Conservation (phyloP, 371 early-diverging fungal species). For the Mortierella sp. region DNA sequence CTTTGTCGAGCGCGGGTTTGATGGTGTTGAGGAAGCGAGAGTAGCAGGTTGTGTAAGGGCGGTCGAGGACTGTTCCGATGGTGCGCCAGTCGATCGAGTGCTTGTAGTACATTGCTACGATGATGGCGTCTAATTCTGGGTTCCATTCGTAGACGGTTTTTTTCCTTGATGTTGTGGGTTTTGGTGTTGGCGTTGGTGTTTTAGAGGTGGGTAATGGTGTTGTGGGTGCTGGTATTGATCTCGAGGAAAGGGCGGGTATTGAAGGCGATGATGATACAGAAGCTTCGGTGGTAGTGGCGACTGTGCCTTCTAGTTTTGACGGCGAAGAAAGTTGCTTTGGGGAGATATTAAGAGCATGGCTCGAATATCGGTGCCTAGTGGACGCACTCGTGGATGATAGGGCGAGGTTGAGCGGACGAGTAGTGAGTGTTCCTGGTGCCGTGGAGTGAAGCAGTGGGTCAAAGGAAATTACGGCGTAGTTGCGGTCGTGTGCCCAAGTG, state of each 20-base stretch:
- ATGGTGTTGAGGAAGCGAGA: constrained; percentile 18
- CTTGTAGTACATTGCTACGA: constrained; percentile 17
- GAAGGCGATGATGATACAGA: background rate
- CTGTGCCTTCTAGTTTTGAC: background rate
- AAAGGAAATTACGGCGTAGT: constrained; percentile 15
- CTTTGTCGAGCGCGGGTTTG: constrained; percentile 16
- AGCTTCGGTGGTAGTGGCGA: background rate
- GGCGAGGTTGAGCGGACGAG: constrained; percentile 1
- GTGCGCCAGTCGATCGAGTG: constrained; percentile 38
- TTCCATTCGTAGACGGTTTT: constrained; percentile 11
- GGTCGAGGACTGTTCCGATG: constrained; percentile 25
- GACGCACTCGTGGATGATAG: background rate
- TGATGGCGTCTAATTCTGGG: constrained; percentile 29
- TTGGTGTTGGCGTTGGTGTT: background rate
- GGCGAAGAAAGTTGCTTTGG: background rate
- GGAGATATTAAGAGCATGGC: background rate
- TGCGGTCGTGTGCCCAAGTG: background rate
- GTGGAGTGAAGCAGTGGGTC: background rate
- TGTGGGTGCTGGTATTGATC: background rate
- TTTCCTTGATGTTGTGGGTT: background rate
- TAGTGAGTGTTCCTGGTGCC: background rate
- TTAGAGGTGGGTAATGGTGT: background rate
- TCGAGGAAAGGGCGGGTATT: background rate
- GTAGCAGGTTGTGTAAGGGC: constrained; percentile 34
- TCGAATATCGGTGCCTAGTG: constrained; percentile 9